phyloP scores from a whole-genome alignment of 2,329 filamentous ascomycete genomes.

The Colletotrichum godetiae region DNA sequence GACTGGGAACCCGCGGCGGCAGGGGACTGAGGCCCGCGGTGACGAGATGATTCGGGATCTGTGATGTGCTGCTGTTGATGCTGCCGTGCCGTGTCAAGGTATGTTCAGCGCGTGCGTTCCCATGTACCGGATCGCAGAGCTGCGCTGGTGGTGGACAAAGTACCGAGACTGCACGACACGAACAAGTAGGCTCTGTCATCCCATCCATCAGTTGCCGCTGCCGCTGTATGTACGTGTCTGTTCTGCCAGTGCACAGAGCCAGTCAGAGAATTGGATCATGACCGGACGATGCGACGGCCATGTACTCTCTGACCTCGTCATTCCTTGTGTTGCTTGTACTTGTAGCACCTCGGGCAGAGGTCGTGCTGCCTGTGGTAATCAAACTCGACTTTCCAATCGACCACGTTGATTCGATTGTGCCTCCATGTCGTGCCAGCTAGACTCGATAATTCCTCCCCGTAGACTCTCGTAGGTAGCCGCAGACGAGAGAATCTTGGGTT shows the following conservation, averaged over 20 bases:
- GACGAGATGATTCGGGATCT: conserved; percentile 32
- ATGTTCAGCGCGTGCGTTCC: conserved; percentile 1
- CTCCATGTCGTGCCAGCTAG: conserved; percentile 6
- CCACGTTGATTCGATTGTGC: conserved; percentile 8
- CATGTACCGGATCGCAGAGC: neutral
- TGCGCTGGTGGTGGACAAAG: neutral
- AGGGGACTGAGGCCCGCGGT: conserved; percentile 26
- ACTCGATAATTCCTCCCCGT: neutral
- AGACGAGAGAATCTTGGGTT: neutral
- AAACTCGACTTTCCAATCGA: conserved; percentile 17
- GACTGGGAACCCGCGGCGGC: conserved; percentile 30
- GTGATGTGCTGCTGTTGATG: conserved; percentile 27
- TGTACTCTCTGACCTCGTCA: conserved; percentile 28
- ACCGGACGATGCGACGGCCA: conserved; percentile 26
- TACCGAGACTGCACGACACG: neutral
- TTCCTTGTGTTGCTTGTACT: conserved; percentile 19
- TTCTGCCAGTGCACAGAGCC: conserved; percentile 31
- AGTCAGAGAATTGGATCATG: conserved; percentile 19
- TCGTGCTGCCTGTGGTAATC: conserved; percentile 25
- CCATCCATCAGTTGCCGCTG: conserved; percentile 14
- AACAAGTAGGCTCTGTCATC: conserved; percentile 21
- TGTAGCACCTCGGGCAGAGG: conserved; percentile 21
- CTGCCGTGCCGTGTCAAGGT: conserved; percentile 13
- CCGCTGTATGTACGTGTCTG: conserved; percentile 13
- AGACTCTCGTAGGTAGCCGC: conserved; percentile 7